These are phyloP conservation scores for Plectosphaerella plurivora DNA, from an alignment of 2,329 filamentous ascomycete species.

Conservation along the genomic window DNA sequence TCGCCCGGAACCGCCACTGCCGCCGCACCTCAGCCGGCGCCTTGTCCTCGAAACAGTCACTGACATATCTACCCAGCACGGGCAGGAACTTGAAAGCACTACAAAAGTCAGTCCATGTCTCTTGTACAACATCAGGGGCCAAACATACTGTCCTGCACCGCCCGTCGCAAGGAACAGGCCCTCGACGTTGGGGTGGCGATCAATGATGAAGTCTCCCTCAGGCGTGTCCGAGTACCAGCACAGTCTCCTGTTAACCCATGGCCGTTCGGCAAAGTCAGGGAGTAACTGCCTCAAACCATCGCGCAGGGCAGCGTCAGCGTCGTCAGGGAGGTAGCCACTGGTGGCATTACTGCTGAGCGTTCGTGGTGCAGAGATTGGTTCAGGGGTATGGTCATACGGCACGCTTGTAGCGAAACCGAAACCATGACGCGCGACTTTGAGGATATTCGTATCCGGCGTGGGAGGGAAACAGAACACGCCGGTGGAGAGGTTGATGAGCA, in stretches of 20 bases:
- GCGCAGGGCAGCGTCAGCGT: conserved; percentile 49
- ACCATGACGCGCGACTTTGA: conserved; percentile 58
- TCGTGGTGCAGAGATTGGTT: conserved; percentile 26
- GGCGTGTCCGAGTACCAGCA: conserved; percentile 66
- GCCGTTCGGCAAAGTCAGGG: conserved; percentile 45
- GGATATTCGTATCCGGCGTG: conserved; percentile 36
- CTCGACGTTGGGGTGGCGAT: conserved; percentile 44
- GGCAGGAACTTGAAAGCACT: conserved; percentile 22
- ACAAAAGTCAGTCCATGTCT: neutral
- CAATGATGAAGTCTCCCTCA: conserved; percentile 56
- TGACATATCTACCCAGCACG: conserved; percentile 18
- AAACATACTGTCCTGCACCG: conserved; percentile 35
- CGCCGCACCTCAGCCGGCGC: conserved; percentile 15
- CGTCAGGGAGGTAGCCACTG: conserved; percentile 39
- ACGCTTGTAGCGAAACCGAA: conserved; percentile 45
- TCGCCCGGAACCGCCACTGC: conserved; percentile 22
- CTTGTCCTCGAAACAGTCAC: conserved; percentile 25
- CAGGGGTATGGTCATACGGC: conserved; percentile 18
- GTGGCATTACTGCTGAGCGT: conserved; percentile 28
- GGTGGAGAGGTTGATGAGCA: conserved; percentile 49
- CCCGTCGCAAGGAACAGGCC: conserved; percentile 44
- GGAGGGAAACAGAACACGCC: conserved; percentile 54
- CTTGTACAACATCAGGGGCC: neutral
- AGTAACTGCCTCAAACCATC: conserved; percentile 47
- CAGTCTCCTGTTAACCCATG: conserved; percentile 46